Conservation (phyloP, 192 early-diverging fungal species). For the Piromyces sp. region DNA sequence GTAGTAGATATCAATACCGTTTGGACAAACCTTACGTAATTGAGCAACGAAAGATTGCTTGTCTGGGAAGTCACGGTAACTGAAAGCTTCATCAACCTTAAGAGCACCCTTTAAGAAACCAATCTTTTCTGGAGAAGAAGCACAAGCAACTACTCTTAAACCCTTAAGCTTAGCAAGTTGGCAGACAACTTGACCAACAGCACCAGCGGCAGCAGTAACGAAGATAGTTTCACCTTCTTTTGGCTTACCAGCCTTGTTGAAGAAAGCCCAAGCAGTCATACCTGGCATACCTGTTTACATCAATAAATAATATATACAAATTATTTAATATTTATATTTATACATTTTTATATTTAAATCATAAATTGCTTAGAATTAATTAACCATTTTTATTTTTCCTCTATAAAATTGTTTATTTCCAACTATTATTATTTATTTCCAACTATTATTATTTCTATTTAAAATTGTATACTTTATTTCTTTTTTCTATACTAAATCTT, state of each 20-base stretch:
- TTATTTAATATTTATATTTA: too few species aligned
- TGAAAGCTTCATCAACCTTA: neutral
- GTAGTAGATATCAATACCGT: constrained; percentile 77
- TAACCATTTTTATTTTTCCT: too few species aligned
- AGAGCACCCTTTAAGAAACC: constrained; percentile 23
- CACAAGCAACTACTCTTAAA: constrained; percentile 58
- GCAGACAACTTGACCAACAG: constrained; percentile 59
- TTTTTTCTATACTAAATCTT: too few species aligned
- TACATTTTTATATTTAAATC: too few species aligned
- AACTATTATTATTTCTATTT: too few species aligned
- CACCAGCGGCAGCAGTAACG: constrained; percentile 66
- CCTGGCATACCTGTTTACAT: constrained; percentile 49
- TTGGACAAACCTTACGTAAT: constrained; percentile 43
- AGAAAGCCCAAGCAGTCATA: constrained; percentile 41
- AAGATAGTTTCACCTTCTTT: constrained; percentile 69
- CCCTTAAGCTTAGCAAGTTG: constrained; percentile 64
- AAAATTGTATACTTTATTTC: too few species aligned
- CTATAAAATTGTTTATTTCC: too few species aligned
- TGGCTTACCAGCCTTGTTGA: constrained; percentile 45
- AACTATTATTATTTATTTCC: too few species aligned
- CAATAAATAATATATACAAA: too few species aligned
- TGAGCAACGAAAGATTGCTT: constrained; percentile 8
- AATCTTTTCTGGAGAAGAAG: constrained; percentile 72
- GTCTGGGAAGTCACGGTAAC: neutral
- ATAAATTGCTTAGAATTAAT: too few species aligned